Evolutionary conservation across 1,284 basidiomycete species (phyloP).

Genomic region (Tetrapyrgos nigripes): DNA sequence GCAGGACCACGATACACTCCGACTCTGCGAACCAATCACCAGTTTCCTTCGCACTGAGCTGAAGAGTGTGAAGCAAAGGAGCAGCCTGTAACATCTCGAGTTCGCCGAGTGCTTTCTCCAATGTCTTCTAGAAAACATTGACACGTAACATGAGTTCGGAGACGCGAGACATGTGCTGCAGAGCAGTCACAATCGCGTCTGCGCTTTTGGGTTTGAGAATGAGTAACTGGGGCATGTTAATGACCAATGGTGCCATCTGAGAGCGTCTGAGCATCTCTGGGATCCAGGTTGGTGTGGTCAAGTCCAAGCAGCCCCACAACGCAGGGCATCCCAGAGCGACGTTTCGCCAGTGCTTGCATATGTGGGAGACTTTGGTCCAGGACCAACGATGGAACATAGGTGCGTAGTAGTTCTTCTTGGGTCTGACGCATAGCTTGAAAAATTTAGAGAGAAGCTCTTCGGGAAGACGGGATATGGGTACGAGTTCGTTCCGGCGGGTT

Average conservation of each 20-base stretch:
- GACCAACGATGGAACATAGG: constrained; percentile 1
- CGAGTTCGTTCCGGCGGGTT: constrained; percentile 16
- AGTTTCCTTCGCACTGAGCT: constrained; percentile 15
- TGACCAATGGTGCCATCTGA: constrained; percentile 18
- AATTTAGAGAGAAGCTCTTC: constrained; percentile 33
- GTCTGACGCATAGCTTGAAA: constrained; percentile 19
- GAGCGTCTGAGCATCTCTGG: constrained; percentile 20
- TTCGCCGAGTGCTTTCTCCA: constrained; percentile 9
- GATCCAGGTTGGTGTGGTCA: constrained; percentile 12
- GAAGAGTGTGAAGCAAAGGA: constrained; percentile 12
- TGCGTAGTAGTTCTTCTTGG: not conserved
- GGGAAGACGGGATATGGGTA: constrained; percentile 31
- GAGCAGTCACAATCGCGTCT: constrained; percentile 10
- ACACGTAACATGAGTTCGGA: constrained; percentile 11
- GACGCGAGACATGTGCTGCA: constrained; percentile 12
- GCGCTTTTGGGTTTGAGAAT: constrained; percentile 7
- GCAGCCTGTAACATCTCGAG: constrained; percentile 12
- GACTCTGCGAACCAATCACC: no score
- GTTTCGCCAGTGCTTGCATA: constrained; percentile 15
- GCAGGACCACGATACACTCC: constrained; percentile 22
- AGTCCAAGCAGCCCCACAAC: constrained; percentile 18
- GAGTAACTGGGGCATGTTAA: constrained; percentile 5
- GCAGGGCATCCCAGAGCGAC: constrained; percentile 14
- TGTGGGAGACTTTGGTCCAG: constrained; percentile 18
- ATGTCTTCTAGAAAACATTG: no score